Conservation (phyloP, 148 eudicot genomes). For the Vaccinium corymbosum region DNA sequence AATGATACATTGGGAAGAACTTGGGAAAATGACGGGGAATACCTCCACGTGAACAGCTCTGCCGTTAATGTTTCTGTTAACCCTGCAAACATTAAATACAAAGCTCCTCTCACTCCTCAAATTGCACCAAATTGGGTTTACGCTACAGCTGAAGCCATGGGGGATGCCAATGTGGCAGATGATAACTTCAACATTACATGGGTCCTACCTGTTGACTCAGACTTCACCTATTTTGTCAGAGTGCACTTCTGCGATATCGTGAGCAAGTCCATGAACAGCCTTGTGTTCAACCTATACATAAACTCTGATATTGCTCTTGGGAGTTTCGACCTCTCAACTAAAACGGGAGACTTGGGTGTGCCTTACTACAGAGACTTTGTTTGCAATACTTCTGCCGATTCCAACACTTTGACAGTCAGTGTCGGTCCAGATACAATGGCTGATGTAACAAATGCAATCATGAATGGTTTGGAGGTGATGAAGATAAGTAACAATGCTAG, state of each 20-base stretch:
- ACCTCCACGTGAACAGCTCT: slow-evolving; percentile 83
- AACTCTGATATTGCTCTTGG: slow-evolving; percentile 59
- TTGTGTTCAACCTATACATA: slow-evolving; percentile 79
- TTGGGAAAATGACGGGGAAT: slow-evolving; percentile 78
- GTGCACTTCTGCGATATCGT: slow-evolving; percentile 83
- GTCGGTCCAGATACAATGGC: slow-evolving; percentile 71
- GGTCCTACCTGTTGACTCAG: slow-evolving; percentile 74
- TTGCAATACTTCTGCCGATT: slow-evolving; percentile 44
- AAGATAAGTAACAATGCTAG: slow-evolving; percentile 83
- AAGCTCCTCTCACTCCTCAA: slow-evolving; percentile 41
- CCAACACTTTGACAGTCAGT: slow-evolving; percentile 59
- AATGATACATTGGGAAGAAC: slow-evolving; percentile 91
- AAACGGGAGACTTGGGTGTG: slow-evolving; percentile 52
- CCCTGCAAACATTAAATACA: slow-evolving; percentile 60
- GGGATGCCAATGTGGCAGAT: slow-evolving; percentile 62
- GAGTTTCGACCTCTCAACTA: slow-evolving; percentile 62
- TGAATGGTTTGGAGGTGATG: slow-evolving; percentile 92
- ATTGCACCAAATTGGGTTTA: slow-evolving; percentile 86
- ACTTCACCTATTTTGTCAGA: slow-evolving; percentile 67
- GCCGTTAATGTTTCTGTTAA: slow-evolving; percentile 61
- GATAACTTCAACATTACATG: slow-evolving; percentile 85
- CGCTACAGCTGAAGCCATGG: slow-evolving; percentile 85
- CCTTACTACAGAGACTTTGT: slow-evolving; percentile 86
- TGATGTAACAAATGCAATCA: slow-evolving; percentile 44
- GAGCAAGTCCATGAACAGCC: slow-evolving; percentile 59